These are phyloP conservation scores for Picea sitchensis DNA, from an alignment of 75 land plant species.

Conservation along the genomic window DNA sequence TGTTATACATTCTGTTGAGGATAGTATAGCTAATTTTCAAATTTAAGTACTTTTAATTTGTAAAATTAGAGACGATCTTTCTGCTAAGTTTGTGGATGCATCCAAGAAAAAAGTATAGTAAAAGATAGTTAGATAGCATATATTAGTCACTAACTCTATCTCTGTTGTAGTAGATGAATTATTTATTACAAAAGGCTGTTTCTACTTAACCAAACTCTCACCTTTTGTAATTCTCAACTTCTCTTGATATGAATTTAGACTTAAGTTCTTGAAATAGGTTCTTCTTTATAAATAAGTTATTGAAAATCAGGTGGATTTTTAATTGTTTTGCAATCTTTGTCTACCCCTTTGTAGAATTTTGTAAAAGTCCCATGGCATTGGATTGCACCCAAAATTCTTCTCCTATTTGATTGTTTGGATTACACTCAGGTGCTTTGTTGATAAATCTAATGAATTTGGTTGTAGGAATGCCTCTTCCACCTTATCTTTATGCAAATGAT, in stretches of 20 bases:
- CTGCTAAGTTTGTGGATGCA: not conserved
- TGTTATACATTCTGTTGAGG: not conserved
- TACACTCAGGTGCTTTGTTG: not conserved
- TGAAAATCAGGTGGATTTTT: not conserved
- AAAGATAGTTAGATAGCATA: too few relatives aligned
- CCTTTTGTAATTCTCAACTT: not conserved
- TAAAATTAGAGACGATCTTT: not conserved
- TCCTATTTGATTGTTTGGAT: not conserved
- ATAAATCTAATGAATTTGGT: not conserved
- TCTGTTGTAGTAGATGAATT: not conserved
- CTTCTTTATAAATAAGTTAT: constrained; percentile 1
- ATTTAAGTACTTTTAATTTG: not conserved
- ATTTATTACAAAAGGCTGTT: not conserved
- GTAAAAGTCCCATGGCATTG: too few relatives aligned
- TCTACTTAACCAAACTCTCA: not conserved
- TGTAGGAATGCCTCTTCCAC: constrained; percentile 83
- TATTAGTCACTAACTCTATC: not conserved
- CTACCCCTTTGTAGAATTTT: too few relatives aligned
- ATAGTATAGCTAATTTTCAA: not conserved
- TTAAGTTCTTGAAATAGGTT: constrained; percentile 5
- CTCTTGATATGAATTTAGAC: not conserved
- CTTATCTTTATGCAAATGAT: constrained; percentile 83
- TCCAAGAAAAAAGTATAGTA: not conserved
- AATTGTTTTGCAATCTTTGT: not conserved
- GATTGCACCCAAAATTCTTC: not conserved